These are phyloP conservation scores for Aureobasidium sp. DNA, from an alignment of 2,329 filamentous ascomycete genomes.

Conservation along the genomic window DNA sequence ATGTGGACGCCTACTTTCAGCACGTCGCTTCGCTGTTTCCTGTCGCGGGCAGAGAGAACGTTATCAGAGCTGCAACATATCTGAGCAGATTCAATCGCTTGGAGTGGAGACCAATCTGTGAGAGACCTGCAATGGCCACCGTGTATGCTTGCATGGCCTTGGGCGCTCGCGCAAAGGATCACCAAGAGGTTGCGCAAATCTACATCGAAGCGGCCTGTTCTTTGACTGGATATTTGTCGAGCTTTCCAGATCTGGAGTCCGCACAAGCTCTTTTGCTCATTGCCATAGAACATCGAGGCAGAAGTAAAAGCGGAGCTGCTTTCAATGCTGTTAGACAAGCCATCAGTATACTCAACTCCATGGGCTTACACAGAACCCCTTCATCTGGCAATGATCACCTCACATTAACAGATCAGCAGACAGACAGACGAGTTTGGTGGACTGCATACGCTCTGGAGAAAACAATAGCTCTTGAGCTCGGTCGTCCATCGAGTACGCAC, in stretches of 20 bases:
- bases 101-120: neutral
- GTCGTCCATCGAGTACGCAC: neutral
- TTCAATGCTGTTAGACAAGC: neutral
- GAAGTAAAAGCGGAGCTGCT: neutral
- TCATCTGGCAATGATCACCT: neutral
- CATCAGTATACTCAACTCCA: neutral
- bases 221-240: neutral
- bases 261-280: slow-evolving; percentile 8
- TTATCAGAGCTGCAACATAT: neutral
- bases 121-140: neutral
- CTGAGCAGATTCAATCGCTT: neutral
- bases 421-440: neutral
- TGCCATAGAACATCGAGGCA: neutral
- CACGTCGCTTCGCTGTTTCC: neutral
- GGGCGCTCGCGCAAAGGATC: neutral
- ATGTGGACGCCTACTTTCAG: neutral
- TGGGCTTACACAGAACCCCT: neutral
- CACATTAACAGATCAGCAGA: neutral
- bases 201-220: neutral
- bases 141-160: slow-evolving; percentile 1
- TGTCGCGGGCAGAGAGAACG: neutral
- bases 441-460: neutral
- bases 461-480: neutral
- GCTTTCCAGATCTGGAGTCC: neutral
- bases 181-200: neutral